Conservation (phyloP, 2,329 filamentous ascomycete genomes). For the Trichoderma oligosporum region DNA sequence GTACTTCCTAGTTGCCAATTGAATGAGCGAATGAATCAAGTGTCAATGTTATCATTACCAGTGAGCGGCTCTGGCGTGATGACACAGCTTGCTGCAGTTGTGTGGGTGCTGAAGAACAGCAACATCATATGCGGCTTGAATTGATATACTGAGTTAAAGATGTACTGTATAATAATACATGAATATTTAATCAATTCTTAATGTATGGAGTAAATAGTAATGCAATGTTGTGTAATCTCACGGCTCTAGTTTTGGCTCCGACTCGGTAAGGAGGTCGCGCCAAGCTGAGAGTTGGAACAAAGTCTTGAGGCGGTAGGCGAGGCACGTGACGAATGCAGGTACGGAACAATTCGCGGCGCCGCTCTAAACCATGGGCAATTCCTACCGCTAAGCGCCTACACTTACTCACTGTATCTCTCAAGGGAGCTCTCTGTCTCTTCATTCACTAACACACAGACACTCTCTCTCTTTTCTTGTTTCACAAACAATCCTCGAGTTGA, state of each 20-base stretch:
- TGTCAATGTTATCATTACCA: not conserved
- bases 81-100: not conserved
- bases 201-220: not conserved
- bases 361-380: not conserved
- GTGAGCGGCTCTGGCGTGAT: not conserved
- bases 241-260: constrained; percentile 15
- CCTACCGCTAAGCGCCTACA: constrained; percentile 17
- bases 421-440: not conserved
- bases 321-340: constrained; percentile 28
- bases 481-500: constrained; percentile 28
- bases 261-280: not conserved
- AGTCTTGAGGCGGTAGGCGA: not conserved
- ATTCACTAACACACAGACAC: too few species aligned
- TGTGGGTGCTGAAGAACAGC: not conserved
- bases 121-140: not conserved
- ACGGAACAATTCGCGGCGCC: constrained; percentile 29
- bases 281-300: not conserved
- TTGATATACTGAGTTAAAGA: not conserved
- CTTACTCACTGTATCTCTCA: not conserved
- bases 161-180: not conserved
- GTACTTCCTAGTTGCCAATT: not conserved
- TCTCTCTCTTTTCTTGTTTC: constrained; percentile 24
- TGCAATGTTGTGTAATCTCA: not conserved
- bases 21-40: not conserved
- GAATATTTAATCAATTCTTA: not conserved